A percentile compares a stretch with the other conserved stretches of the same genome.
Conservation (phyloP, 768 basidiomycete species). For the Arthromyces matolae region DNA sequence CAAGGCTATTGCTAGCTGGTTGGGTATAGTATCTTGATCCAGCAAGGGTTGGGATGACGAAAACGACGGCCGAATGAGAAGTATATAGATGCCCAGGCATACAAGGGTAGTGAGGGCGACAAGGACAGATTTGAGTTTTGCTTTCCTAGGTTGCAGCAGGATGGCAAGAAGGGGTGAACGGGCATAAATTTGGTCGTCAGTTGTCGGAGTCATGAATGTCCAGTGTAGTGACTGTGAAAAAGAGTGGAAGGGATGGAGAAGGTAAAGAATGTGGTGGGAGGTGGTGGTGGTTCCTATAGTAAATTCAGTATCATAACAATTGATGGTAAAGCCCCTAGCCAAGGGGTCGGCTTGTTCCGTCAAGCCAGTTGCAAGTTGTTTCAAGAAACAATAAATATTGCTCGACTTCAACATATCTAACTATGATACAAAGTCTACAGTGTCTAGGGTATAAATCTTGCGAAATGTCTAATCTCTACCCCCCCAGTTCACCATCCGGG, state of each 20-base stretch:
- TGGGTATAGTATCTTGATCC: constrained; percentile 25
- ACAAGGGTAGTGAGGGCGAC: constrained; percentile 51
- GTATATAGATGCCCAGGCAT: constrained; percentile 50
- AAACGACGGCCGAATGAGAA: constrained; percentile 45
- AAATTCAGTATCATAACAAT: no score
- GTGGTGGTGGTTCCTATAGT: no score
- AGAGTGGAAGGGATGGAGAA: not conserved
- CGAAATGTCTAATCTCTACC: constrained; percentile 11
- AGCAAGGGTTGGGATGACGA: constrained; percentile 35
- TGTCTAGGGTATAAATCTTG: constrained; percentile 3
- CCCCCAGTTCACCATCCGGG: constrained; percentile 25
- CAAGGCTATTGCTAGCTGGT: constrained; percentile 32
- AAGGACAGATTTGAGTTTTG: constrained; percentile 50
- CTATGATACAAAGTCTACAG: not conserved
- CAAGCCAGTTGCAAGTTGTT: no score
- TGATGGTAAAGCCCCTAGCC: no score
- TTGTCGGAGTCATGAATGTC: constrained; percentile 26
- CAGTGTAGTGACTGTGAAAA: not conserved
- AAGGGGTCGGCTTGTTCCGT: no score
- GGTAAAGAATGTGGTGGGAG: not conserved
- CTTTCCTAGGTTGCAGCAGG: constrained; percentile 39
- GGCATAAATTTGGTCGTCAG: constrained; percentile 26
- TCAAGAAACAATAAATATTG: no score
- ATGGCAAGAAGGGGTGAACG: constrained; percentile 15
- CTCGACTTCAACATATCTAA: no score